phyloP scores from a whole-genome alignment of 73 alveolate species.

The Paramecium tetraurelia region DNA sequence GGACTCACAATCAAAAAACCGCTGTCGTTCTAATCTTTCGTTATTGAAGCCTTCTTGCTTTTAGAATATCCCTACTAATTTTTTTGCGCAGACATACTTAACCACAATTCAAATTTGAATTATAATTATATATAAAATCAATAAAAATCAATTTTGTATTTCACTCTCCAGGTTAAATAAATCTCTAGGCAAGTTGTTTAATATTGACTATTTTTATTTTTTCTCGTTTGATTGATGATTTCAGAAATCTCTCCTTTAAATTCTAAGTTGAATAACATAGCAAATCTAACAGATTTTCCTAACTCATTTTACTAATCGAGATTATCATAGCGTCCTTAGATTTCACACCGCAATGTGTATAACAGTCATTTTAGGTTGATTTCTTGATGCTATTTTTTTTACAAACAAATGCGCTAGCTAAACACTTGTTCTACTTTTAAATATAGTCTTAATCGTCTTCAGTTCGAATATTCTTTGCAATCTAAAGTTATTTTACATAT shows the following conservation, averaged over 20 bases:
- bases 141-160: not conserved
- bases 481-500: not conserved
- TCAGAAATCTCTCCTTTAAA: not conserved
- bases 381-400: not conserved
- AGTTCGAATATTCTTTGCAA: not conserved
- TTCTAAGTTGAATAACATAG: not conserved
- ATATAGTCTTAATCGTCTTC: not conserved
- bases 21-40: not conserved
- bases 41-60: not conserved
- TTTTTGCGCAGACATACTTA: not conserved
- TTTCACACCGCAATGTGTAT: not conserved
- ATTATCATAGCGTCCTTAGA: not conserved
- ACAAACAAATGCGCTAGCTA: not conserved
- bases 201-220: not conserved
- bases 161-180: not conserved
- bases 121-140: not conserved
- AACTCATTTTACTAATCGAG: not conserved
- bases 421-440: not conserved
- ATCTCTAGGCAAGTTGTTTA: not conserved
- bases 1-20: not conserved
- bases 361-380: not conserved
- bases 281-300: not conserved
- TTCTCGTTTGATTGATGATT: not conserved
- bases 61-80: not conserved
- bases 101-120: not conserved